Conservation (phyloP, 495 filamentous ascomycete genomes). For the Hypomontagnella submonticulosa region DNA sequence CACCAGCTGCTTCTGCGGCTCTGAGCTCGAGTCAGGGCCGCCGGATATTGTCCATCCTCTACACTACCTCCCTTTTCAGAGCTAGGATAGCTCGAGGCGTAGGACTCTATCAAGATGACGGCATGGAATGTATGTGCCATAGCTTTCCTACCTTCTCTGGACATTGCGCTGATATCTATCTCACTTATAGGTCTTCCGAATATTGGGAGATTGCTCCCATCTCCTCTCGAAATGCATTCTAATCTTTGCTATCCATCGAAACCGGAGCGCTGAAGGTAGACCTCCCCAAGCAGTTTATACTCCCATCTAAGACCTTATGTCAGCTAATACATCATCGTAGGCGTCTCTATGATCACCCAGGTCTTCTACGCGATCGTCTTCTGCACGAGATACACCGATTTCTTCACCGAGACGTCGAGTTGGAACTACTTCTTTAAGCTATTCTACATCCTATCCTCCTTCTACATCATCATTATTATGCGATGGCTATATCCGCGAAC, state of each 20-base stretch:
- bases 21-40: conserved; percentile 40
- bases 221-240: conserved; percentile 86
- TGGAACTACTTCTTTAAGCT: conserved; percentile 85
- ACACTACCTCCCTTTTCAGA: conserved; percentile 7
- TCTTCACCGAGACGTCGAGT: conserved; percentile 64
- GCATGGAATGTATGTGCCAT: conserved; percentile 38
- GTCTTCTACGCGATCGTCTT: conserved; percentile 89
- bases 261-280: conserved; percentile 86
- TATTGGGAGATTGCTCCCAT: conserved; percentile 85
- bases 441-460: conserved; percentile 84
- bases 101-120: conserved; percentile 31
- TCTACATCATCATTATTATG: conserved; percentile 91
- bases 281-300: conserved; percentile 1
- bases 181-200: conserved; percentile 74
- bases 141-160: background rate
- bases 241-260: conserved; percentile 89
- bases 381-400: conserved; percentile 84
- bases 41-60: conserved; percentile 23
- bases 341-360: conserved; percentile 95
- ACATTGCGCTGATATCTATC: conserved; percentile 4
- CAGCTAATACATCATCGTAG: conserved; percentile 56
- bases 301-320: background rate
- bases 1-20: conserved; percentile 36
- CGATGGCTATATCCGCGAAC: conserved; percentile 86
- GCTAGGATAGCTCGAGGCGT: conserved; percentile 22